These are phyloP conservation scores for Geotrichum citri-aurantii DNA, from an alignment of 1,139 yeast species.

Conservation along the genomic window DNA sequence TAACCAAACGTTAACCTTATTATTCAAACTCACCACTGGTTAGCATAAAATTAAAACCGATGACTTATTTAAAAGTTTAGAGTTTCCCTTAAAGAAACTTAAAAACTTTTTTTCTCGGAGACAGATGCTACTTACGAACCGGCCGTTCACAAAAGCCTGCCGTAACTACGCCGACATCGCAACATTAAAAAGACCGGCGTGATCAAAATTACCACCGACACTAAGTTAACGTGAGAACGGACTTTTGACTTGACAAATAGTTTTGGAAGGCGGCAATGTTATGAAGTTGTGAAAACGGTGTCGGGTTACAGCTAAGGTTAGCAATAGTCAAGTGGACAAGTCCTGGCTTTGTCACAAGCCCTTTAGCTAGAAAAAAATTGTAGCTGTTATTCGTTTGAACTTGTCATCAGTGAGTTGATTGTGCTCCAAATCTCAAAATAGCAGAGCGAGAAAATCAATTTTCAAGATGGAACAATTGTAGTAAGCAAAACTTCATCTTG, in stretches of 20 bases:
- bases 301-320: not conserved
- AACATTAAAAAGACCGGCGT: not conserved
- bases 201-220: not conserved
- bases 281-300: not conserved
- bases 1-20: not conserved
- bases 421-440: too few relatives aligned
- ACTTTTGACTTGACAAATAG: not conserved
- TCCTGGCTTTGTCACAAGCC: too few relatives aligned
- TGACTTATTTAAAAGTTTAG: not conserved
- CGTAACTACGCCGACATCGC: not conserved
- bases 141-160: not conserved
- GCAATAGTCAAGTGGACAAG: not conserved
- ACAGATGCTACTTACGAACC: not conserved
- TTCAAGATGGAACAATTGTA: not conserved
- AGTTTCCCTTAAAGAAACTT: not conserved
- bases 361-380: not conserved
- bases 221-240: not conserved
- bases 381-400: not conserved
- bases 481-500: not conserved
- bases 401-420: not conserved
- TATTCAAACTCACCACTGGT: not conserved
- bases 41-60: too few relatives aligned
- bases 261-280: not conserved
- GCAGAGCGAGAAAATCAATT: not conserved
- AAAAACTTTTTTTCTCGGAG: not conserved